These are phyloP conservation scores for Linum lewisii DNA, from an alignment of 345 rosid genomes.

Conservation along the genomic window DNA sequence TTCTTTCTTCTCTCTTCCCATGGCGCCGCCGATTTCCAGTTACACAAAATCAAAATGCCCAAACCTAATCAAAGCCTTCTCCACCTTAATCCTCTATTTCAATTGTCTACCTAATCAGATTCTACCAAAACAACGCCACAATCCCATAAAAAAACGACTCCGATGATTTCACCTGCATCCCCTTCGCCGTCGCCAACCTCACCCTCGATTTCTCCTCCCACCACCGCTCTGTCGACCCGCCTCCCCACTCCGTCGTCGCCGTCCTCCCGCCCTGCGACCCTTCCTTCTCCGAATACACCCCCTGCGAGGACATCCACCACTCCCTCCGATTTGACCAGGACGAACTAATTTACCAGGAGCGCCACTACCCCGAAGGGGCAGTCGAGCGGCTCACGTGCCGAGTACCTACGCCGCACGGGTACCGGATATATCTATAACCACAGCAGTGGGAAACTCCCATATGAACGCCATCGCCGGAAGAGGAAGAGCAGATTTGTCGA, in stretches of 20 bases:
- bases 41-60: no score
- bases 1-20: no score
- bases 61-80: no score
- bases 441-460: no score
- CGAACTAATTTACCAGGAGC: slow-evolving; percentile 56
- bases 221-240: no score
- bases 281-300: slow-evolving; percentile 50
- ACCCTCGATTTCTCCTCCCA: no score
- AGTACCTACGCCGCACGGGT: slow-evolving; percentile 73
- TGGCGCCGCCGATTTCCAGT: no score
- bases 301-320: slow-evolving; percentile 55
- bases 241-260: slow-evolving; percentile 12
- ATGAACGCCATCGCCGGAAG: no score
- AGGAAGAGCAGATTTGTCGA: no score
- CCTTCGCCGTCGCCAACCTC: no score
- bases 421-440: no score
- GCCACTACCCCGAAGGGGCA: slow-evolving; percentile 55
- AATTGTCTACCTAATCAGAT: slow-evolving; percentile 36
- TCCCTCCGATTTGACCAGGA: slow-evolving; percentile 47
- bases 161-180: no score
- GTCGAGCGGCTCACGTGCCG: slow-evolving; percentile 51
- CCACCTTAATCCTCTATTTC: slow-evolving; percentile 23
- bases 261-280: slow-evolving; percentile 52
- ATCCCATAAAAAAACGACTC: not conserved
- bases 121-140: slow-evolving; percentile 19